phyloP scores from a whole-genome alignment of 164 flowering plant genomes.

The Stephania cephalantha region DNA sequence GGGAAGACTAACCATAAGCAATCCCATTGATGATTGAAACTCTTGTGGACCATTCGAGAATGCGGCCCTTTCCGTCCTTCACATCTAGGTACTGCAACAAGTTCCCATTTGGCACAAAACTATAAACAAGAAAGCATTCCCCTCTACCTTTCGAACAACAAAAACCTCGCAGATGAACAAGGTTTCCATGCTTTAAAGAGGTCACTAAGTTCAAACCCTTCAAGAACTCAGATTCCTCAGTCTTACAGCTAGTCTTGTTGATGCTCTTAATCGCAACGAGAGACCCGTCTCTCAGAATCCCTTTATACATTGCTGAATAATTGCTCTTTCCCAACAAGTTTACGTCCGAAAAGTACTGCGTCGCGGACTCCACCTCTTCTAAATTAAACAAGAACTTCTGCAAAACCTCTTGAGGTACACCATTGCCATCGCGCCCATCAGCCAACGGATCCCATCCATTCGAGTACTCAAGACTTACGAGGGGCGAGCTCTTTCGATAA shows the following conservation, averaged over 20 bases:
- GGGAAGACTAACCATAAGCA: slow-evolving; percentile 61
- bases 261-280: slow-evolving; percentile 74
- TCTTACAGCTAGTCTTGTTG: slow-evolving; percentile 70
- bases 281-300: slow-evolving; percentile 76
- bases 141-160: slow-evolving; percentile 93
- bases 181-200: slow-evolving; percentile 69
- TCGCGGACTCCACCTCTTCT: slow-evolving; percentile 87
- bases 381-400: slow-evolving; percentile 60
- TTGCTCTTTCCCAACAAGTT: slow-evolving; percentile 78
- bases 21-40: slow-evolving; percentile 72
- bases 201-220: slow-evolving; percentile 69
- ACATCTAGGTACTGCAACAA: slow-evolving; percentile 64
- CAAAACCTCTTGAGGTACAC: slow-evolving; percentile 55
- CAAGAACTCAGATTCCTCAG: slow-evolving; percentile 79
- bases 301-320: slow-evolving; percentile 63
- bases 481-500: slow-evolving; percentile 64
- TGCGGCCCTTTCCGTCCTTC: slow-evolving; percentile 32
- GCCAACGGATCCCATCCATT: slow-evolving; percentile 91
- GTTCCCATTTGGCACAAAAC: slow-evolving; percentile 69
- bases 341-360: slow-evolving; percentile 76
- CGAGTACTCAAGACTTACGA: slow-evolving; percentile 75
- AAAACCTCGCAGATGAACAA: slow-evolving; percentile 73
- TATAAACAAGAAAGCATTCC: slow-evolving; percentile 86
- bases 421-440: slow-evolving; percentile 34
- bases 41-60: slow-evolving; percentile 84